Base-by-base conservation (phyloP, 1,284 basidiomycete species). In the Prillingera fragicola region DNA sequence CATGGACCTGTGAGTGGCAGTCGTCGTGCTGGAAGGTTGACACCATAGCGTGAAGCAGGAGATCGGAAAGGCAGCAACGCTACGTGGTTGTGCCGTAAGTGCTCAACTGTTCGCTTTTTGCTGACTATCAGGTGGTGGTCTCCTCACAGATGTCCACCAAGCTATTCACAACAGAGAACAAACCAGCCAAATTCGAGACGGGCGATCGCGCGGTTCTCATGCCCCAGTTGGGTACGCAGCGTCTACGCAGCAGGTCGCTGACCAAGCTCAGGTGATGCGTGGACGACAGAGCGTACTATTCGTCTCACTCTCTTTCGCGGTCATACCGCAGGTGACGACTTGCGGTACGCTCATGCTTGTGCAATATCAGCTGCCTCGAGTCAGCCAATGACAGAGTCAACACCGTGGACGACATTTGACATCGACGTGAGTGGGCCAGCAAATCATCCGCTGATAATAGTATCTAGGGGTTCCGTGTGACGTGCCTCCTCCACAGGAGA, bases 141-240 rank as follows among this genome's bases (percentile, higher is more conserved):
- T 60, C 59, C 4, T 67, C 61, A 34, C 70, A 72, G 41, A 55
- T 72, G 38, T 69, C 70, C 1, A 73, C 71, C 3, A 72, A 71
- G 43, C 54, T 70, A 6, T 41, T 69, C 12, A 67, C 64, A 1
- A 54, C 54, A 14, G 65, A 65, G 10, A 67, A 67, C 48, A 65
- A 67, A 43, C 65, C 62, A 1, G 60, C 62, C 0, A 70, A 63
- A 17, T 69, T 70, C 36, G 68, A 70, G 26, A 64, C 64, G 1
- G 66, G 68, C 1, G 68, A 70, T 29, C 52, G 64, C 17, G 69
- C 70, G 2, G 59, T 72, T 2, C 56, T 73, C 8, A 69, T 69
- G 63, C 69, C 70, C 28, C 67, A 70, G 41, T 55, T 73, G 1
- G 69, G 69, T 64, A 19, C n/a, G n/a, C n/a, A 37, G 57, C 45